These are phyloP conservation scores for Magnusiomyces suaveolens DNA, from an alignment of 1,139 yeast genomes.

Conservation along the genomic window DNA sequence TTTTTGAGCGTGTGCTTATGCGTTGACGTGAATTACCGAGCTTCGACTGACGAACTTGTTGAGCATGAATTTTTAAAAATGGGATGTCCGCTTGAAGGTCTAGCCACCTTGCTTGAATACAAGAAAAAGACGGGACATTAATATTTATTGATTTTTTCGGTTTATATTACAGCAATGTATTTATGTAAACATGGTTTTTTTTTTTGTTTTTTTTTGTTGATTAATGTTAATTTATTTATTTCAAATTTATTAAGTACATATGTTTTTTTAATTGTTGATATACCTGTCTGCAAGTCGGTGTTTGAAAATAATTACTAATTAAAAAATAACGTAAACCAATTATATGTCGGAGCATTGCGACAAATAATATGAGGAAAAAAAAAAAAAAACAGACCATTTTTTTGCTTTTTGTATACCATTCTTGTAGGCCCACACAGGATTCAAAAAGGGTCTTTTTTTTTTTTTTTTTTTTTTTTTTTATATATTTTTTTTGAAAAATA, in stretches of 20 bases:
- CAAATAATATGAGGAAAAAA: no score
- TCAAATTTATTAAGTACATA: no score
- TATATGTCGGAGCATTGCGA: no score
- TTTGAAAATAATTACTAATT: no score
- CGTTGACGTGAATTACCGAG: conserved; percentile 88
- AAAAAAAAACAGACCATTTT: background rate
- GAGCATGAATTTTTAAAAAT: conserved; percentile 69
- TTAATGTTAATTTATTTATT: background rate
- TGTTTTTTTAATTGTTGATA: no score
- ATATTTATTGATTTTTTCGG: background rate
- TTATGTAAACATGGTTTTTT: background rate
- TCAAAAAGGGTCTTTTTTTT: no score
- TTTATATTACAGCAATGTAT: no score
- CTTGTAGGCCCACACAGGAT: background rate
- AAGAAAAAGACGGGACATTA: conserved; percentile 31
- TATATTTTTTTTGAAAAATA: no score
- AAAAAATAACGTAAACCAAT: no score
- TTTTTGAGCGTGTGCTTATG: conserved; percentile 87
- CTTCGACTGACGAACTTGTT: conserved; percentile 77
- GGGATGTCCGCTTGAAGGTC: conserved; percentile 59
- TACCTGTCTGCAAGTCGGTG: no score
- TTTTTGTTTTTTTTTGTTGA: background rate
- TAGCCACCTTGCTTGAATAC: conserved; percentile 67
- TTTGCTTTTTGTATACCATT: background rate
- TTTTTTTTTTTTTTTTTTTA: no score